Percentiles rank a stretch among this genome's conserved stretches.
phyloP scores from a whole-genome alignment of 1,284 basidiomycete species.

The Pascua sp. region DNA sequence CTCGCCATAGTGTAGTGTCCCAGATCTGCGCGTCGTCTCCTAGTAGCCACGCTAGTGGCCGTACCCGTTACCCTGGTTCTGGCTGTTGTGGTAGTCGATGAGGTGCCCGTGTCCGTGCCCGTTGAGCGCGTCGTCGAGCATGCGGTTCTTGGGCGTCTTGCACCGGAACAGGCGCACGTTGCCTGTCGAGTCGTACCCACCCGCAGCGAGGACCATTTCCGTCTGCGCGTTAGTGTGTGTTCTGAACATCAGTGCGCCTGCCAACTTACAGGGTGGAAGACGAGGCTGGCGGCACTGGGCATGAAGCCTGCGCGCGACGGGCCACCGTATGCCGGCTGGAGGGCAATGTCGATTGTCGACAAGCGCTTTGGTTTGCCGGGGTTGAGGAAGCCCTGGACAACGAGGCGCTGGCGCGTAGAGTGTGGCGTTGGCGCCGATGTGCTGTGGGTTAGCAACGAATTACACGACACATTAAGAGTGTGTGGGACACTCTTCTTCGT shows the following conservation, averaged over 20 bases:
- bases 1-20: no score
- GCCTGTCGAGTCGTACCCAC: slow-evolving; percentile 45
- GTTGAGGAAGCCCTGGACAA: slow-evolving; percentile 45
- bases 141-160: slow-evolving; percentile 22
- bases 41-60: no score
- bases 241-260: neutral
- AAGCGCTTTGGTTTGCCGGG: slow-evolving; percentile 35
- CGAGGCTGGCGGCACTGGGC: slow-evolving; percentile 41
- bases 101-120: slow-evolving; percentile 4
- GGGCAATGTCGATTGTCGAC: slow-evolving; percentile 36
- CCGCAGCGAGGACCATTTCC: slow-evolving; percentile 47
- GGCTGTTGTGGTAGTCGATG: no score
- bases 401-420: slow-evolving; percentile 38
- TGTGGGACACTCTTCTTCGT: slow-evolving; percentile 44
- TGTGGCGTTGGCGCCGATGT: slow-evolving; percentile 37
- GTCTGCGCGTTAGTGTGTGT: slow-evolving; percentile 4
- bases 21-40: no score
- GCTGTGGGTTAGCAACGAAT: no score
- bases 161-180: slow-evolving; percentile 45
- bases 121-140: slow-evolving; percentile 10
- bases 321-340: slow-evolving; percentile 28
- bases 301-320: slow-evolving; percentile 31
- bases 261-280: slow-evolving; percentile 49
- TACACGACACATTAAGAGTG: neutral
- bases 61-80: no score